Evolutionary conservation across 768 basidiomycete genomes (phyloP).

Genomic region (Amanita rubescens): DNA sequence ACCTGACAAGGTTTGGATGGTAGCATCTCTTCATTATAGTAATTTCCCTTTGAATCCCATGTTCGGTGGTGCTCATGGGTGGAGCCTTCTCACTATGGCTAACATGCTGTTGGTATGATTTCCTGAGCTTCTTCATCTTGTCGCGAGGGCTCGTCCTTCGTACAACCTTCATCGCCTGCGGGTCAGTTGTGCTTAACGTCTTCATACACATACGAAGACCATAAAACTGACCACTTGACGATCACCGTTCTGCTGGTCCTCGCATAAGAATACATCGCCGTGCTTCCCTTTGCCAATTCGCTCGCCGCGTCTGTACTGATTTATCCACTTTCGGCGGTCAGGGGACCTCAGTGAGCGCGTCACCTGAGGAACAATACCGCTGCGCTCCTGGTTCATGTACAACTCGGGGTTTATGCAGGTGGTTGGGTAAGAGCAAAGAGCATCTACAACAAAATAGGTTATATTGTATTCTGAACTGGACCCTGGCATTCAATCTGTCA

Average conservation of each 20-base stretch:
- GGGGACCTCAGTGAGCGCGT: neutral
- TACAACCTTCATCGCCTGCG: conserved; percentile 66
- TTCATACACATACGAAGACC: conserved; percentile 15
- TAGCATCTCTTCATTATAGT: conserved; percentile 87
- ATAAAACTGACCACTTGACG: conserved; percentile 33
- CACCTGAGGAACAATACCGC: neutral
- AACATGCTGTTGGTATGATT: conserved; percentile 28
- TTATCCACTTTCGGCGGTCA: conserved; percentile 34
- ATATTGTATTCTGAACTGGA: neutral
- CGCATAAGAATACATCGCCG: conserved; percentile 66
- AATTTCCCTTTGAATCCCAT: conserved; percentile 78
- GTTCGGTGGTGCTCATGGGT: conserved; percentile 52
- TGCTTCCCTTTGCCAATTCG: conserved; percentile 39
- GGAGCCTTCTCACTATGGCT: conserved; percentile 13
- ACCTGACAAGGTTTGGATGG: conserved; percentile 70
- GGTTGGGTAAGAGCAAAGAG: neutral
- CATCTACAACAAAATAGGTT: neutral
- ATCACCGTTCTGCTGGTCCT: conserved; percentile 24
- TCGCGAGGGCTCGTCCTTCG: conserved; percentile 58
- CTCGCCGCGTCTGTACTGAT: conserved; percentile 58
- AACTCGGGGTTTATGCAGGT: neutral
- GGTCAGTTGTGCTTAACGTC: neutral
- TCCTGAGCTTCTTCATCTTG: conserved; percentile 48
- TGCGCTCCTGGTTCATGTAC: neutral
- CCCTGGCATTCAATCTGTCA: neutral